A percentile compares a stretch with the other conserved stretches of the same genome.
phyloP scores from a whole-genome alignment of 1,139 yeast species.

The Geotrichum klebahnii region DNA sequence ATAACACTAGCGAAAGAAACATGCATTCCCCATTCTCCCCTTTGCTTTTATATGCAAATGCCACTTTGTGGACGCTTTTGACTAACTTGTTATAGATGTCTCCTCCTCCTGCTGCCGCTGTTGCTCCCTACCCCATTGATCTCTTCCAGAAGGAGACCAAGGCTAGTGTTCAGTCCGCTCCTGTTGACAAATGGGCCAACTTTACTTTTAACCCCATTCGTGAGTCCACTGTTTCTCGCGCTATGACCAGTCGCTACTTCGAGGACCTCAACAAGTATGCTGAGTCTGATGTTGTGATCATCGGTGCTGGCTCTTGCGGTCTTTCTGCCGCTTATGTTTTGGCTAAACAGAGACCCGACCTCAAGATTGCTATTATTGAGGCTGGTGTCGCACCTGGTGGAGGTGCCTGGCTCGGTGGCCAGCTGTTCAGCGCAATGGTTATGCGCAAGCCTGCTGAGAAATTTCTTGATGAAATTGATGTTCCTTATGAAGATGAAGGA shows the following conservation, averaged over 20 bases:
- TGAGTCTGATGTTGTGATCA: constrained; percentile 68
- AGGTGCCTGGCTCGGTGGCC: constrained; percentile 81
- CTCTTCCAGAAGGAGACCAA: constrained; percentile 17
- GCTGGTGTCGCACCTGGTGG: constrained; percentile 77
- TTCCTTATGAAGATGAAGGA: constrained; percentile 74
- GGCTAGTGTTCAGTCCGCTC: constrained; percentile 19
- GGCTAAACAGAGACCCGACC: constrained; percentile 71
- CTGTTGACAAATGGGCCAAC: constrained; percentile 53
- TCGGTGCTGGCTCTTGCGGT: constrained; percentile 80
- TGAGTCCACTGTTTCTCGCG: constrained; percentile 77
- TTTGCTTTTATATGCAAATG: neutral
- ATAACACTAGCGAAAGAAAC: constrained; percentile 37
- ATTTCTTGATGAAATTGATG: constrained; percentile 60
- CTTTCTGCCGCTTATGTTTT: constrained; percentile 68
- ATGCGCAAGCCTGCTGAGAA: constrained; percentile 72
- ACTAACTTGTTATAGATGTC: constrained; percentile 13
- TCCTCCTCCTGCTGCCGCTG: constrained; percentile 22
- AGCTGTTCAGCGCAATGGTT: constrained; percentile 72
- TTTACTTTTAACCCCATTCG: constrained; percentile 70
- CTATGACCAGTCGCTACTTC: constrained; percentile 75
- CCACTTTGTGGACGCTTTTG: neutral
- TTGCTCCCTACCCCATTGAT: constrained; percentile 21
- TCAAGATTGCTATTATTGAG: constrained; percentile 71
- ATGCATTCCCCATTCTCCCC: constrained; percentile 28
- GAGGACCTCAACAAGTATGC: constrained; percentile 70